Base-by-base conservation (phyloP, 371 early-diverging fungal species). In the Phascolomyces articulosus region DNA sequence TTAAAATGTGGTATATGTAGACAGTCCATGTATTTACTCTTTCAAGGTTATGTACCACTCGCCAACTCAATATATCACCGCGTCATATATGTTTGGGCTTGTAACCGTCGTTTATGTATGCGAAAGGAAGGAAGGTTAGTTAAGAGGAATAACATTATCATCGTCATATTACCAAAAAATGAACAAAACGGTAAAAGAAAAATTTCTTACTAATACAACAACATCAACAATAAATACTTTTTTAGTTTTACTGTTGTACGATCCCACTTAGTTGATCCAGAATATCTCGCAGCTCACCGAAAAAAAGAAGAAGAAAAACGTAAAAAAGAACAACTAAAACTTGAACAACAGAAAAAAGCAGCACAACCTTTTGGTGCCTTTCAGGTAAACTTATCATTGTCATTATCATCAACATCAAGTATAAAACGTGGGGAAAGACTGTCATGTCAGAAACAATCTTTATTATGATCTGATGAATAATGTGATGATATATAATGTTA, bases 61-160 rank as follows among this genome's bases (percentile, higher is more conserved):
- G 82, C 86, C 6, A 82, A 82, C 23, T 92, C 93, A 15, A 71
- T 86, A n/a, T 91, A 84, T 70, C 91, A 93, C 49, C 80, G 94
- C 49, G 87, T 87, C 0, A 66, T 93, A 10, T 93, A 93, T 69
- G 83, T 93, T 8, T 92, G 91, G 90, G 91, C 80, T 0, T 93
- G 94, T 74, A 92, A 90, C 59, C 81, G 82, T 24, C 83, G 89
- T 27, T 63, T 70, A 26, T 93, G 94, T 69, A 88, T 90, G 79
- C 85, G 86, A 15, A 85, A 83, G 61, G 73, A 80, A 2, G 92
- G 91, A 26, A 89, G 89, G 88, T 88, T 82, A n/a, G n/a, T n/a
- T n/a, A n/a, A n/a, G n/a, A n/a, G n/a, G n/a, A n/a, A n/a, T n/a
- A n/a, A n/a, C n/a, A n/a, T n/a, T n/a, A n/a, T n/a, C n/a, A n/a